Base-by-base conservation (phyloP, 2,329 filamentous ascomycete genomes). In the Ophiosphaerella korrae region DNA sequence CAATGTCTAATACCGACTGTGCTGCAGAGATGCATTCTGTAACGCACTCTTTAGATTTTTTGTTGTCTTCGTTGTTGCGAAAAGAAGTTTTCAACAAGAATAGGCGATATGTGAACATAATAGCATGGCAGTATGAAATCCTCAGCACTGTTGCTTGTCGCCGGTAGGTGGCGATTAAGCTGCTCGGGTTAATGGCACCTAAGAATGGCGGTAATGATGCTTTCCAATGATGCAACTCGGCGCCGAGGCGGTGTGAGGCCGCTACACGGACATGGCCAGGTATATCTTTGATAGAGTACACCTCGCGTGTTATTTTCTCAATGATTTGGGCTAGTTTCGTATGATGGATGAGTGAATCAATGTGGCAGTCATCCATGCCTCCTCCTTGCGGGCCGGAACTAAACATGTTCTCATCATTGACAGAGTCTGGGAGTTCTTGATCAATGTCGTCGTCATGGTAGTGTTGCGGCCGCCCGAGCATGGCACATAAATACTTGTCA, bases 371-470 rank as follows among this genome's bases (percentile, higher is more conserved):
- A 29, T 76, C 74, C 3, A 53, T 42, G 26, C 42, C 38, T 18
- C 18, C 26, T 3, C 13, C 11, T 51, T 1, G 58, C 53, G 7
- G 75, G 63, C 21, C 80, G 71, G 29, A 75, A 61, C 7, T 75
- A 59, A 79, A 76, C 70, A 87, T 79, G 26, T 84, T 78, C 33
- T 84, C 80, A 50, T 87, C 84, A 48, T 84, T 82, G 37, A 84
- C 75, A 1, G 74, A 59, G 13, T 77, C 77, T 0, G 84, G 84
- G n/a, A 84, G 75, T 2, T 81, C 78, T 50, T 86, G 83, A 39
- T 86, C 83, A 34, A 85, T 83, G 41, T 87, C 82, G 23, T 85
- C 82, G 37, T 87, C 84, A 44, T 84, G 83, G 13, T 85, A 81
- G 31, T 84, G 74, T 16, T 82, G 68, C 1, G 84, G 84, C 1